Percentiles rank a stretch among this genome's conserved stretches.
Conservation (phyloP, 257 asterid species). For the Agastache rugosa region DNA sequence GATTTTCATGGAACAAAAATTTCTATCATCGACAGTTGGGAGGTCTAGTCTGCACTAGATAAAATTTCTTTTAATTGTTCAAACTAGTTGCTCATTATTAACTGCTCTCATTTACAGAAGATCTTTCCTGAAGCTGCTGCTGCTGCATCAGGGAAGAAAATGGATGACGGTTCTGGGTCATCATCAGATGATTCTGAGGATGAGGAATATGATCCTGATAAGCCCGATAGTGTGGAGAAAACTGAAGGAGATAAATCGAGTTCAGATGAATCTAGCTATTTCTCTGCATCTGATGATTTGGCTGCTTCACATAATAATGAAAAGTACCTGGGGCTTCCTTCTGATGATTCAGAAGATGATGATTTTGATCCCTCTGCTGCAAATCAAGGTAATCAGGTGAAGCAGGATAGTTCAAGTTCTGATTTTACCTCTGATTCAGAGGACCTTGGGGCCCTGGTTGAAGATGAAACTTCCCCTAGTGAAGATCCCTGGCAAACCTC, state of each 20-base stretch:
- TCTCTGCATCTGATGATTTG: slow-evolving; percentile 62
- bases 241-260: slow-evolving; percentile 59
- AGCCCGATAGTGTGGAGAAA: slow-evolving; percentile 52
- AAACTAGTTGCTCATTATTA: slow-evolving; percentile 44
- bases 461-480: slow-evolving; percentile 47
- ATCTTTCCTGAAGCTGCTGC: slow-evolving; percentile 92
- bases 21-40: slow-evolving; percentile 81
- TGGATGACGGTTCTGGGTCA: slow-evolving; percentile 59
- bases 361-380: slow-evolving; percentile 79
- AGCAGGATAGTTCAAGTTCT: slow-evolving; percentile 74
- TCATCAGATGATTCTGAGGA: slow-evolving; percentile 92
- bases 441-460: slow-evolving; percentile 67
- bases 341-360: slow-evolving; percentile 96
- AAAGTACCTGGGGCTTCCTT: slow-evolving; percentile 58
- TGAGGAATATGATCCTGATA: slow-evolving; percentile 90
- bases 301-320: slow-evolving; percentile 47
- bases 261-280: slow-evolving; percentile 64
- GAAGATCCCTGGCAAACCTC: slow-evolving; percentile 43
- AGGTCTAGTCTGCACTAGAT: slow-evolving; percentile 61
- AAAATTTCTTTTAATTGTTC: slow-evolving; percentile 21
- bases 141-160: slow-evolving; percentile 73
- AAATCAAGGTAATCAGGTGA: slow-evolving; percentile 48
- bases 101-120: slow-evolving; percentile 60
- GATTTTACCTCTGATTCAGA: slow-evolving; percentile 95
- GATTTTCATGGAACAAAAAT: slow-evolving; percentile 69